Evolutionary conservation across 495 filamentous ascomycete genomes (phyloP), one percentile per base, ranked within the genome.

Genomic region (Aspergillus conjunctus): DNA sequence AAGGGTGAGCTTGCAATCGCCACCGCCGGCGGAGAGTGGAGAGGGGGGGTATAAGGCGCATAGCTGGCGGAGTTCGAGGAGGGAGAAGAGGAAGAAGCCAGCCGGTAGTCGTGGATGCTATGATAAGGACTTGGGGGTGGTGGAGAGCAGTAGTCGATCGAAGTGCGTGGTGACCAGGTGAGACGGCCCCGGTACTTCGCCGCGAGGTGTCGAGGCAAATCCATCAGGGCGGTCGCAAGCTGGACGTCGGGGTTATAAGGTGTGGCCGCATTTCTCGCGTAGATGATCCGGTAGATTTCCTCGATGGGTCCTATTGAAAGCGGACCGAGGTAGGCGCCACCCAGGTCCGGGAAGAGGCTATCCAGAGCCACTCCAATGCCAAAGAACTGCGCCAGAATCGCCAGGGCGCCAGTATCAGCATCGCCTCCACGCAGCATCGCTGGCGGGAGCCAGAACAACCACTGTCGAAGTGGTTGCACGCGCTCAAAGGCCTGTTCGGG

Each of bases 391-490:
- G 92, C 89, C 39, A 98, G 85, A 33, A 96, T 83, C 37, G 77
- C 67, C 22, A 84, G 71, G 0, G 77, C 78, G 15, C 60, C 70
- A 17, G 72, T 63, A 54, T 79, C 77, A 9, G 73, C 67, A 9
- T 79, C 77, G 4, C 75, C 73, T 12, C 73, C 73, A 37, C 76
- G 76, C 20, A 97, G 79, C 72, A 97, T 79, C 18, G 88, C 85
- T 33, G 85, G 86, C 4, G 95, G 95, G 48, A 97, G 82, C 91
- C 92, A 98, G 77, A 97, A 96, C 20, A 98, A 83, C 93, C 95
- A 97, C 58, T 87, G 85, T 45, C 93, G 87, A 17, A 98, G 82
- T 7, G 89, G 83, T 60, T 93, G 90, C 26, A 98, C 83, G 62
- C 91, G 87, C 68, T 92, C 87, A 71, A 98, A 98, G 64, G 93